phyloP scores from a whole-genome alignment of 2,329 filamentous ascomycete genomes.

The Fusarium aywerte region DNA sequence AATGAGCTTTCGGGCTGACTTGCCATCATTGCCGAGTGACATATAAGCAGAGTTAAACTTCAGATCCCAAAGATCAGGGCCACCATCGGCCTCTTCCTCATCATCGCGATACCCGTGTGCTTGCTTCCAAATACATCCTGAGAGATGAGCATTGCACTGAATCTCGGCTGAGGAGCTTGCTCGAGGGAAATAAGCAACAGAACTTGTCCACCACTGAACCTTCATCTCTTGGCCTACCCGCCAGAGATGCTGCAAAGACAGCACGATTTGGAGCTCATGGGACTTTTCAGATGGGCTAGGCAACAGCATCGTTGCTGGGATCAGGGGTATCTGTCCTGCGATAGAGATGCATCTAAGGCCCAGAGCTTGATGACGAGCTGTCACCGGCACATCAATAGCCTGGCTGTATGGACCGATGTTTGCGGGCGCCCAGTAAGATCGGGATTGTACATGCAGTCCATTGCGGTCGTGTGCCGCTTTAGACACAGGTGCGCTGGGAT shows the following conservation, averaged over 20 bases:
- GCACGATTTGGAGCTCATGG: conserved; percentile 68
- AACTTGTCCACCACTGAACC: conserved; percentile 79
- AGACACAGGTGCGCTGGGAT: conserved; percentile 56
- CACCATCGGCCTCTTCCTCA: conserved; percentile 61
- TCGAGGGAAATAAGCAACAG: conserved; percentile 76
- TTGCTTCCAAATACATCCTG: conserved; percentile 60
- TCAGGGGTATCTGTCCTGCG: conserved; percentile 90
- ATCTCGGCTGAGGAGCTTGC: conserved; percentile 45
- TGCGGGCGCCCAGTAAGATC: conserved; percentile 96
- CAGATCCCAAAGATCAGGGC: conserved; percentile 75
- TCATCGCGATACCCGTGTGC: conserved; percentile 56
- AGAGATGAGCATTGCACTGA: conserved; percentile 54
- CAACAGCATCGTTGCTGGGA: conserved; percentile 81
- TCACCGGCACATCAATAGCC: conserved; percentile 69
- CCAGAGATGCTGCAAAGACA: conserved; percentile 91
- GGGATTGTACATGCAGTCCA: conserved; percentile 87
- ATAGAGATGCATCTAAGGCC: conserved; percentile 66
- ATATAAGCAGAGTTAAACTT: conserved; percentile 66
- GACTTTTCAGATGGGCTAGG: conserved; percentile 53
- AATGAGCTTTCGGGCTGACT: conserved; percentile 47
- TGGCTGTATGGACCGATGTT: conserved; percentile 99
- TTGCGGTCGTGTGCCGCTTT: conserved; percentile 56
- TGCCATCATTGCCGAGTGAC: conserved; percentile 52
- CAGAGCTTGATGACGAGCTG: conserved; percentile 18
- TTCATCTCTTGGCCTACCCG: conserved; percentile 79